Evolutionary conservation across 345 rosid species (phyloP), one percentile per base, ranked within the genome.

Genomic region (Alliaria petiolata): DNA sequence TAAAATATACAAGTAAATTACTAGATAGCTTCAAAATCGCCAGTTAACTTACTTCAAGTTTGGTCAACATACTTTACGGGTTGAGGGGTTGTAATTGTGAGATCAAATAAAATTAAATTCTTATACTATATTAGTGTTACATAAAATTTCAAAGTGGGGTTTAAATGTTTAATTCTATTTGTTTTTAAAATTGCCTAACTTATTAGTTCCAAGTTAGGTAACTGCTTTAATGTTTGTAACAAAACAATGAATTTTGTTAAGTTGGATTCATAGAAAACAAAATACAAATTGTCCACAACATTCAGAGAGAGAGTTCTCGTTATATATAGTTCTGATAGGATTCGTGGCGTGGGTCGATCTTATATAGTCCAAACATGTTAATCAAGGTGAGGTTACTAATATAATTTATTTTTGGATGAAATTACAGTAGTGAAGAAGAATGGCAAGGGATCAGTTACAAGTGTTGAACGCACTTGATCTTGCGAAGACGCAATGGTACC

Each of bases 391-490:
- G 19, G 5, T n/a, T 31, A 34, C 46, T 62, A 22, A 71, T 20
- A 39, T 14, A 8, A 1, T 1, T 33, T 52, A 5, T 11, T 28
- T 28, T 28, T 0, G 31, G 0, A 35, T 59, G 38, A 31, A 50
- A 40, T 67, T 58, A 26, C 56, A 75, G 78, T 51, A 67, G 38
- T 20, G 31, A 30, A 53, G 8, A 61, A 22, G 6, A 76, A 86
- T 89, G 95, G 85, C 78, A 2, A 70, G 33, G 14, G 83, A 82
- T 6, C 83, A 83, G 3, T 57, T 87, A 20, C 67, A 85, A 47
- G 96, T 89, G 77, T 81, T 89, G 15, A 81, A 79, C 39, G 81
- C 81, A 60, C 81, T 78, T 20, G 81, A 78, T 46, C 46, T 73
- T 9, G 81, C 81, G 0, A 78, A 72, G 46, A 78, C 81, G 13